Evolutionary conservation across 768 basidiomycete species (phyloP), one percentile per base, ranked within the genome.

Genomic region (Lactarius sanguifluus): DNA sequence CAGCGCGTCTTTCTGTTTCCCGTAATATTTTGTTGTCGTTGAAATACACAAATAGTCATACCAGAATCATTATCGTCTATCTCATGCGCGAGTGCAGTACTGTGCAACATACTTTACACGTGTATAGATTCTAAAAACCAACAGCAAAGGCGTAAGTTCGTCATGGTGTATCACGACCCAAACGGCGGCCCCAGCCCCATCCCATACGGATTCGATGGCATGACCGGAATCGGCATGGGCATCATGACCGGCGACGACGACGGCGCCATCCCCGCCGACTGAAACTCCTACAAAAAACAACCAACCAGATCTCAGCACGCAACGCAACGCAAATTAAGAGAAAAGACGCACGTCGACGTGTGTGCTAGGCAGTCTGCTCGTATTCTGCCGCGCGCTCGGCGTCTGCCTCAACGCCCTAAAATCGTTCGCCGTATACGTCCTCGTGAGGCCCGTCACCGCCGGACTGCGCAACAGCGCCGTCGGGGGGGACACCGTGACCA

Each of bases 321-420:
- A 10, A 32, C 36, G 36, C 15, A 10, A 43, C 25, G 12, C 3
- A 30, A 30, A 30, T n/a, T 32, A 32, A 32, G 32, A 32, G 23
- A 13, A 40, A 36, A 3, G 13, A 81, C 86, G 75, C 77, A 87
- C 86, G 73, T 87, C 86, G 62, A 87, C 92, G 76, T 94, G 92
- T 80, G 86, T 88, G 76, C 92, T 94, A 12, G 92, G 92, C 55
- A 94, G 79, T 72, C 92, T 81, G 76, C 92, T 94, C 63, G 91
- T 94, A 72, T 94, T 94, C 74, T 91, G 84, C 71, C 90, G 84
- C 69, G 88, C 84, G 12, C 85, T 83, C 38, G 90, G 83, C 50
- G 80, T 77, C 75, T 88, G 86, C 58, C 92, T 80, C 69, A 92
- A 78, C 73, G 90, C 84, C 61, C 92, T 82, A 71, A 94, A 94